phyloP scores from a whole-genome alignment of 306 rosid genomes.

The Quercus mongolica region DNA sequence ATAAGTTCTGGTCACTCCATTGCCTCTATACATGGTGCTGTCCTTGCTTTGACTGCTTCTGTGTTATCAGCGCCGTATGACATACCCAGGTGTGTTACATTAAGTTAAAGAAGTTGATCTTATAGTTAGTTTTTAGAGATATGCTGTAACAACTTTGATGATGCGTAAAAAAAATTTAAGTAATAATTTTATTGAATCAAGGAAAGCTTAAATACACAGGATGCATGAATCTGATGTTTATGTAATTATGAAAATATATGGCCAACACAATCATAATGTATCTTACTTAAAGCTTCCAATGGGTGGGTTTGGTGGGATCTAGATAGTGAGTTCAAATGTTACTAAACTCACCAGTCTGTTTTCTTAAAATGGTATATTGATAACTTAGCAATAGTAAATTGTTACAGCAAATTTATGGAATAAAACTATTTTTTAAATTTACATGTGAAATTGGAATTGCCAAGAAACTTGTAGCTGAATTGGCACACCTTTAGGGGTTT shows the following conservation, averaged over 20 bases:
- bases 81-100: constrained; percentile 74
- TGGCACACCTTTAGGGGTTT: too few species aligned
- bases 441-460: too few species aligned
- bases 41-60: constrained; percentile 88
- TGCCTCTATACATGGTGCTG: constrained; percentile 88
- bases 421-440: too few species aligned
- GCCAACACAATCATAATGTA: not conserved
- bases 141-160: not conserved
- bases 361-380: not conserved
- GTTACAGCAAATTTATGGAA: too few species aligned
- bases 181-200: too few species aligned
- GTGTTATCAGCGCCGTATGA: constrained; percentile 95
- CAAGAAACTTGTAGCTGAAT: too few species aligned
- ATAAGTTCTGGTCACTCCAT: constrained; percentile 58
- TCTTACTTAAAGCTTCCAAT: not conserved
- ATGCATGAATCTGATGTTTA: not conserved
- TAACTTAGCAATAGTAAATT: too few species aligned
- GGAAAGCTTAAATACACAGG: too few species aligned
- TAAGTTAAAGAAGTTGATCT: constrained; percentile 7
- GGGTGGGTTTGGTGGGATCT: not conserved
- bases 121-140: not conserved
- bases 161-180: too few species aligned
- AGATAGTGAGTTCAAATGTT: not conserved
- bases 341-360: not conserved
- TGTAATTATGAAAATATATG: not conserved